Evolutionary conservation across 2,329 filamentous ascomycete genomes (phyloP).

Genomic region (Trichoderma sp.): DNA sequence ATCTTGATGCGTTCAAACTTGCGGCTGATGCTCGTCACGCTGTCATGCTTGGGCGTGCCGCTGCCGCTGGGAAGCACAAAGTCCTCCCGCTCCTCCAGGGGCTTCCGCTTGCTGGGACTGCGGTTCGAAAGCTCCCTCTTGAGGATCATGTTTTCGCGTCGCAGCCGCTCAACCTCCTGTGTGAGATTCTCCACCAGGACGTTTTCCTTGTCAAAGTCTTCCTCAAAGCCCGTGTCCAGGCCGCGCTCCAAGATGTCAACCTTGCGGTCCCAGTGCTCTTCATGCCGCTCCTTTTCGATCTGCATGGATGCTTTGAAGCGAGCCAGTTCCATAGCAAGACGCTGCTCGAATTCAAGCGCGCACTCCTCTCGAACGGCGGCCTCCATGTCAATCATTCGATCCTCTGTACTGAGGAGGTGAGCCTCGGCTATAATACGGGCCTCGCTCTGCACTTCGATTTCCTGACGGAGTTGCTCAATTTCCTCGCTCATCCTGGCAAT

Average conservation of each 20-base stretch:
- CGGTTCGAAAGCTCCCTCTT: constrained; percentile 63
- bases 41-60: constrained; percentile 15
- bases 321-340: constrained; percentile 69
- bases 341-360: constrained; percentile 78
- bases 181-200: constrained; percentile 62
- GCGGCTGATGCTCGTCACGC: constrained; percentile 41
- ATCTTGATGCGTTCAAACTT: constrained; percentile 53
- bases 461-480: constrained; percentile 69
- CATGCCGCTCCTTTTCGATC: constrained; percentile 73
- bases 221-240: constrained; percentile 44
- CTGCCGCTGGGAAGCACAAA: constrained; percentile 27
- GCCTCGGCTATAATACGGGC: constrained; percentile 70
- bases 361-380: constrained; percentile 86
- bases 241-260: constrained; percentile 62
- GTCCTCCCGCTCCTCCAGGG: constrained; percentile 55
- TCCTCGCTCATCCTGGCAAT: constrained; percentile 72
- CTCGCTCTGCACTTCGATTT: constrained; percentile 68
- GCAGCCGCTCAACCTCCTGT: constrained; percentile 67
- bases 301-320: constrained; percentile 80
- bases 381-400: constrained; percentile 67
- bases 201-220: constrained; percentile 62
- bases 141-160: constrained; percentile 61
- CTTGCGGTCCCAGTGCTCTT: constrained; percentile 86
- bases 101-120: constrained; percentile 61
- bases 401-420: constrained; percentile 67